Evolutionary conservation across 495 filamentous ascomycete species (phyloP).

Genomic region (Aspergillus cristatus): DNA sequence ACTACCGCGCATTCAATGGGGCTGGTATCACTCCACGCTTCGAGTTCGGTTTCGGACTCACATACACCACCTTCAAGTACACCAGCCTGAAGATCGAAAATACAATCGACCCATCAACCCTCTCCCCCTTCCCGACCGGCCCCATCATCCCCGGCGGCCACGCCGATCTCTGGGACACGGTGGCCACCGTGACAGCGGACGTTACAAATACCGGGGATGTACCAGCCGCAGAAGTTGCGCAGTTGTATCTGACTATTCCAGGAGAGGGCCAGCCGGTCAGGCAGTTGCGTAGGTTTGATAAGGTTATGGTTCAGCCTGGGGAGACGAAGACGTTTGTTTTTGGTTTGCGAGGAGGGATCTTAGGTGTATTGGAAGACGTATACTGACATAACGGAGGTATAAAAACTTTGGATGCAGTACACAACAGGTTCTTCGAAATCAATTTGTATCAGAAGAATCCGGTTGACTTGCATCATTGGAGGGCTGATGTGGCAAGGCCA

Average conservation of each 20-base stretch:
- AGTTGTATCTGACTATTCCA: slow-evolving; percentile 56
- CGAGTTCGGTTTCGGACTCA: slow-evolving; percentile 60
- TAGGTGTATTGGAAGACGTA: too few species aligned
- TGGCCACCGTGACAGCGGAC: slow-evolving; percentile 41
- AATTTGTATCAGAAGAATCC: too few species aligned
- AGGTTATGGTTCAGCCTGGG: slow-evolving; percentile 47
- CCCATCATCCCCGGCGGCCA: slow-evolving; percentile 44
- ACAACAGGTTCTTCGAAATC: too few species aligned
- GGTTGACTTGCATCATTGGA: too few species aligned
- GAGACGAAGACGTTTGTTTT: slow-evolving; percentile 50
- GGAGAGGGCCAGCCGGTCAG: slow-evolving; percentile 9
- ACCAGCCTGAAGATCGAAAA: slow-evolving; percentile 25
- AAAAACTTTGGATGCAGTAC: too few species aligned
- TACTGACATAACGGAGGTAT: too few species aligned
- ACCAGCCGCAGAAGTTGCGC: slow-evolving; percentile 45
- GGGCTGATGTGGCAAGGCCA: too few species aligned
- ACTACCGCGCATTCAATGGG: slow-evolving; percentile 59
- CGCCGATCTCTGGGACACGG: slow-evolving; percentile 46
- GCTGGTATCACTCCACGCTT: slow-evolving; percentile 49
- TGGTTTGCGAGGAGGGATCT: slow-evolving; percentile 60
- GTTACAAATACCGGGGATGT: slow-evolving; percentile 49
- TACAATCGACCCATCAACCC: slow-evolving; percentile 15
- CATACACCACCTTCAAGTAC: slow-evolving; percentile 56
- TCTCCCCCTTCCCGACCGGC: slow-evolving; percentile 17
- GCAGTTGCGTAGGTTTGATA: slow-evolving; percentile 67